phyloP scores from a whole-genome alignment of 2,329 filamentous ascomycete genomes.

The Fusarium lyarnte region DNA sequence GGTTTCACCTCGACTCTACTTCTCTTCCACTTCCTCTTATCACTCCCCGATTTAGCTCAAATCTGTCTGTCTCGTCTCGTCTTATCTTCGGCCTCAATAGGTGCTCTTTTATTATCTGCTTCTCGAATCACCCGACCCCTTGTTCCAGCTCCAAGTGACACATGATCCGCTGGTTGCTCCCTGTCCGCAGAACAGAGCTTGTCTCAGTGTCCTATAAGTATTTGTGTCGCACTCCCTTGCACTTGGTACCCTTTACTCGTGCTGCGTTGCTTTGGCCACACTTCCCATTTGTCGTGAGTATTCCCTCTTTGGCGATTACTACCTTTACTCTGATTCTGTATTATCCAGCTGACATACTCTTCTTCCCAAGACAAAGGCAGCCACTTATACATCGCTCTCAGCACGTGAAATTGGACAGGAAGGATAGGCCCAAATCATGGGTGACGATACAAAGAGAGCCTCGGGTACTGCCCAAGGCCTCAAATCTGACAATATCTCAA shows the following conservation, averaged over 20 bases:
- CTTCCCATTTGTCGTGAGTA: conserved; percentile 1
- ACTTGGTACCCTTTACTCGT: background rate
- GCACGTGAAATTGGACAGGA: conserved; percentile 3
- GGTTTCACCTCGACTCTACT: background rate
- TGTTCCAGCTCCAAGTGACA: conserved; percentile 4
- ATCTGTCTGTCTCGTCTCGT: background rate
- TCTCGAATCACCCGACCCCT: conserved; percentile 15
- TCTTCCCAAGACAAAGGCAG: background rate
- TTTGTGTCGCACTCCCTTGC: conserved; percentile 10
- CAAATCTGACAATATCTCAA: conserved; percentile 40
- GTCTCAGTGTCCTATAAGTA: conserved; percentile 11
- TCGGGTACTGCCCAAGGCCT: conserved; percentile 24
- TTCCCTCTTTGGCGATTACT: background rate
- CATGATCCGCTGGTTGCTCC: conserved; percentile 15
- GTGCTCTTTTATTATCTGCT: background rate
- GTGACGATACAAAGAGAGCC: conserved; percentile 40
- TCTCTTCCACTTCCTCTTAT: background rate
- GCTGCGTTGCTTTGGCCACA: background rate
- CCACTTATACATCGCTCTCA: background rate
- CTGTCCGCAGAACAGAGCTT: conserved; percentile 3
- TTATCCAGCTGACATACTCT: background rate
- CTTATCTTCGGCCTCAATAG: background rate
- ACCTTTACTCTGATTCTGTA: background rate
- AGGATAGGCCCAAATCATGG: conserved; percentile 27
- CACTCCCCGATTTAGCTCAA: background rate